Evolutionary conservation across 169 alveolate genomes (phyloP), one percentile per base, ranked within the genome.

Genomic region (Plasmodium adleri): DNA sequence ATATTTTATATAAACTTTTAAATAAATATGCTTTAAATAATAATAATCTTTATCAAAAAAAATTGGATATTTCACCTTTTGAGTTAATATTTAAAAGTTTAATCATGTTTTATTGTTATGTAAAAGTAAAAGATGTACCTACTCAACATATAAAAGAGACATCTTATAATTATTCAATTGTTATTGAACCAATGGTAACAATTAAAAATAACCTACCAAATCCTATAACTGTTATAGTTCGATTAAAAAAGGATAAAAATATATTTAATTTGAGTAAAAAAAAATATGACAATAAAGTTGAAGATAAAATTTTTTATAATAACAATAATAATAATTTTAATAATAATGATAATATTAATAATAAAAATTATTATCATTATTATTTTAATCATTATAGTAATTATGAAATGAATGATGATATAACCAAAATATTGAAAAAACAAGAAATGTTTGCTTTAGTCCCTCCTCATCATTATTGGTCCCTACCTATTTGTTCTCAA

Each of bases 101-200:
- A 49, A 32, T 93, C 45, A 89, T 93, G 94, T 80, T 93, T 68
- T 72, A 88, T 59, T 92, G 95, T 15, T 67, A 59, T 45, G 94
- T 93, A 7, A 89, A 72, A 52, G 93, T 91, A 0, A 93, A 92
- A 45, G 95, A 93, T 54, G 93, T 93, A 0, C 95, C 95, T 1
- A 78, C 95, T 3, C 90, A 91, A 1, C 93, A 89, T 59, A 88
- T 92, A 64, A 73, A 91, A 49, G 93, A 90, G 7, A 93, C 93
- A 0, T 92, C 95, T 13, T 86, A 89, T 73, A 91, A 88, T 22
- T 93, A 93, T 60, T 89, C 93, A 8, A 62, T 93, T 66, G 91
- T 80, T 17, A 88, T 93, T 24, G 95, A 93, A 47, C 95, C 95
- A 4, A 89, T 93, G 94, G 88, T 93, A 2, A 75, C 92, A 17